Base-by-base conservation (phyloP, 805 yeast genomes). In the Lachancea dasiensis region DNA sequence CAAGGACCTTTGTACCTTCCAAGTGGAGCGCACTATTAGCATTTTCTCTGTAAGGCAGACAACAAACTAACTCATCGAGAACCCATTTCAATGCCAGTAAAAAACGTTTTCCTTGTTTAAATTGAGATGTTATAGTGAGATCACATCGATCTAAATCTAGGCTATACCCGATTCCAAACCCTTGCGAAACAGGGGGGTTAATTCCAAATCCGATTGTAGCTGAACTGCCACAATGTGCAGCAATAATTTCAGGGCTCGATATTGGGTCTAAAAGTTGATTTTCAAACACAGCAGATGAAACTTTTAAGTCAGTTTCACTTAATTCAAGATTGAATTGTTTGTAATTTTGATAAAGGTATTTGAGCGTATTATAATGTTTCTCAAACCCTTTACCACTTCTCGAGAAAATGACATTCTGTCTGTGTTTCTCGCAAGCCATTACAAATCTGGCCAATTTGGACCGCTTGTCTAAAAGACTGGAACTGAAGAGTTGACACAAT, bases 141-240 rank as follows among this genome's bases (percentile, higher is more conserved):
- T 84, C 78, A 25, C 86, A 80, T 27, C 77, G 76, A 52, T 87
- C 92, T 39, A 73, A 77, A 56, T 86, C 89, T 49, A 87, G 79
- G 45, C 86, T 85, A 55, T 87, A 87, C 2, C 95, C 96, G 17
- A 87, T 70, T n/a, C 95, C 96, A 60, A 81, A 86, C 0, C 97
- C 97, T 51, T 83, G 86, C 31, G 86, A 79, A 14, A 78, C 70
- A 1, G 89, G 92, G 2, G 97, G 96, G 0, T 95, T 90, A 41
- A 87, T 78, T 2, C 96, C 96, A 65, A 87, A 87, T 23, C 84
- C 66, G 37, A 80, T 79, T 52, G 87, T 72, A 1, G 96, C 86
- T 8, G 95, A 87, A 57, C 86, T 87, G 15, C 97, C 97, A 65
- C 97, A 87, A 60, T 87, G 87, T 22, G 87, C 76, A 3, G 86